A percentile compares a stretch with the other conserved stretches of the same genome.
Evolutionary conservation across 2,329 filamentous ascomycete genomes (phyloP).

Genomic region (Trichoderma sp.): DNA sequence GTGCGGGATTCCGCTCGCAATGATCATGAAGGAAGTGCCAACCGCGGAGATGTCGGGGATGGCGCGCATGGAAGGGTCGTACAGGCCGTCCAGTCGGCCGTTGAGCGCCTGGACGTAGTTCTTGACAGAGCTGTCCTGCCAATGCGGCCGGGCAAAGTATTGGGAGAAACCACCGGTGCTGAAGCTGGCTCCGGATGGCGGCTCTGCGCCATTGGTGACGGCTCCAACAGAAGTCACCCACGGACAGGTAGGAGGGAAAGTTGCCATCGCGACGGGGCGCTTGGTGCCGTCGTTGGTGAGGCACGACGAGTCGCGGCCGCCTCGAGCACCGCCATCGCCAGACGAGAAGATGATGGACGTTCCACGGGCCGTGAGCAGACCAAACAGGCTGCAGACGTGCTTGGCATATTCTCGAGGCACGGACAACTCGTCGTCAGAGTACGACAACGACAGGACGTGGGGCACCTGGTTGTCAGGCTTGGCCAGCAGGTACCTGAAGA

Average conservation of each 20-base stretch:
- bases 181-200: slow-evolving; percentile 43
- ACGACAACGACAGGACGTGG: slow-evolving; percentile 56
- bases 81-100: slow-evolving; percentile 43
- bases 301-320: slow-evolving; percentile 49
- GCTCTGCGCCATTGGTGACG: slow-evolving; percentile 40
- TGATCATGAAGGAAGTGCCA: slow-evolving; percentile 53
- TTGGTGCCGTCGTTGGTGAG: slow-evolving; percentile 57
- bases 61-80: slow-evolving; percentile 45
- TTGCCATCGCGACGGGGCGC: slow-evolving; percentile 54
- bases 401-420: slow-evolving; percentile 51
- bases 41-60: slow-evolving; percentile 54
- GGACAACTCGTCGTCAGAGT: slow-evolving; percentile 56
- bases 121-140: slow-evolving; percentile 42
- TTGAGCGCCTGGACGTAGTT: slow-evolving; percentile 42
- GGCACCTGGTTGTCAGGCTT: slow-evolving; percentile 46
- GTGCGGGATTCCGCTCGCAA: slow-evolving; percentile 29
- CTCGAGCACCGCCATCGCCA: slow-evolving; percentile 50
- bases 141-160: slow-evolving; percentile 45
- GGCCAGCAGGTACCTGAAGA: slow-evolving; percentile 49
- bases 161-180: slow-evolving; percentile 53
- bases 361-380: slow-evolving; percentile 51
- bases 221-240: slow-evolving; percentile 67
- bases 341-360: slow-evolving; percentile 49
- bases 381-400: slow-evolving; percentile 52
- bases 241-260: slow-evolving; percentile 65